Percentiles rank a stretch among this genome's conserved stretches.
Evolutionary conservation across 768 basidiomycete genomes (phyloP).

Genomic region (Goffeauzyma gilvescens): DNA sequence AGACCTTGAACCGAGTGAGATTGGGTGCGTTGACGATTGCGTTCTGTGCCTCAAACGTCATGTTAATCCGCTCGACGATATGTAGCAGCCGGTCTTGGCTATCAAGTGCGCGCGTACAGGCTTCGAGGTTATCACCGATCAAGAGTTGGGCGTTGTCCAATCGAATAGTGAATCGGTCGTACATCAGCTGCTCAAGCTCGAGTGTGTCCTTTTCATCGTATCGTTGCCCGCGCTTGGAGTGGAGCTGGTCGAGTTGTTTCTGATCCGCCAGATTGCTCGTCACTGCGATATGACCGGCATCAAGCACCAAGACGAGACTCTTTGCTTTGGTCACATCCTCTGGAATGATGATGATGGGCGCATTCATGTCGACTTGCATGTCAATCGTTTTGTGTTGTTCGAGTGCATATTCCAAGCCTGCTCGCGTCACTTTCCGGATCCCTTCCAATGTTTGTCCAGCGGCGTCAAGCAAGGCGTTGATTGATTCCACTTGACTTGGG

Average conservation of each 20-base stretch:
- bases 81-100: constrained; percentile 48
- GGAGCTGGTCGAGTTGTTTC: constrained; percentile 52
- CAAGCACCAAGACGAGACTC: constrained; percentile 46
- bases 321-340: no score
- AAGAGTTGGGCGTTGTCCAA: constrained; percentile 45
- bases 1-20: constrained; percentile 71
- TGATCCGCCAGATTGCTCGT: constrained; percentile 78
- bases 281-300: constrained; percentile 90
- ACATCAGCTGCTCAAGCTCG: constrained; percentile 78
- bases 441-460: constrained; percentile 88
- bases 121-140: constrained; percentile 61
- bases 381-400: constrained; percentile 89
- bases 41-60: constrained; percentile 72
- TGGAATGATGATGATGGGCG: constrained; percentile 89
- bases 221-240: constrained; percentile 61
- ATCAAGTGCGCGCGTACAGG: constrained; percentile 61
- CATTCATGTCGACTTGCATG: constrained; percentile 87
- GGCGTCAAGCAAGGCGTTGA: constrained; percentile 73
- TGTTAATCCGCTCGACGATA: constrained; percentile 75
- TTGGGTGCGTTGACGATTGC: constrained; percentile 72
- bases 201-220: constrained; percentile 75
- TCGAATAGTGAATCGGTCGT: constrained; percentile 54
- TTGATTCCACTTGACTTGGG: constrained; percentile 80
- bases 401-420: constrained; percentile 79
- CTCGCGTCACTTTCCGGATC: constrained; percentile 77